phyloP scores from a whole-genome alignment of 495 filamentous ascomycete genomes.

The Parachaetomium inaequale region DNA sequence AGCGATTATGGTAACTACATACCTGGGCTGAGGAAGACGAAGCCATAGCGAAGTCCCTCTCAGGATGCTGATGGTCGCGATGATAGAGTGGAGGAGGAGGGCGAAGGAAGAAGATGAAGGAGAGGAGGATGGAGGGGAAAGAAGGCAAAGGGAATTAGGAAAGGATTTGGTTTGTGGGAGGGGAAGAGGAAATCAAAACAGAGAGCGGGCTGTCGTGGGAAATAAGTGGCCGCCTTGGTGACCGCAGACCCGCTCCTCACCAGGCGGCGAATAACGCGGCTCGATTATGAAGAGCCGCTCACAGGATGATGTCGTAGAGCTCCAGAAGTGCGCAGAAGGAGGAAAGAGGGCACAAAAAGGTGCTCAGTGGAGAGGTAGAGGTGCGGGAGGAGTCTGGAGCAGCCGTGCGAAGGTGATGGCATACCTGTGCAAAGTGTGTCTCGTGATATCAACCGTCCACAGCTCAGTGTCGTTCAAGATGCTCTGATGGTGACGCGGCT shows the following conservation, averaged over 20 bases:
- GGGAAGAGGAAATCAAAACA: conserved; percentile 7
- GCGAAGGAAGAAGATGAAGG: not conserved
- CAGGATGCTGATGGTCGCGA: not conserved
- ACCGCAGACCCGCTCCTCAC: not conserved
- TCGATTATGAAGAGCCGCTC: not conserved
- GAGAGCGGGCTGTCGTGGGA: not conserved
- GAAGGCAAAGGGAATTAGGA: not conserved
- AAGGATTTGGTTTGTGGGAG: not conserved
- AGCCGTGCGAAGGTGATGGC: too few species aligned
- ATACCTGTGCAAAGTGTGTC: too few species aligned
- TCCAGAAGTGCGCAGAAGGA: not conserved
- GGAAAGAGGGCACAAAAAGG: not conserved
- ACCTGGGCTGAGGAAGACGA: too few species aligned
- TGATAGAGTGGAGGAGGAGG: not conserved
- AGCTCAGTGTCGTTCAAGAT: too few species aligned
- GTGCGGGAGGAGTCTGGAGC: too few species aligned
- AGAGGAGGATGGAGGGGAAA: not conserved
- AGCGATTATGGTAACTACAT: too few species aligned
- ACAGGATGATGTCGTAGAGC: not conserved
- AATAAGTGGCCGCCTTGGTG: not conserved
- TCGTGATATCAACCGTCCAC: too few species aligned
- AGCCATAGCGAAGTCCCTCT: too few species aligned
- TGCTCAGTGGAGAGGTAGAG: not conserved
- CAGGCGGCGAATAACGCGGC: conserved; percentile 5
- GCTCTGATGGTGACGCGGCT: too few species aligned